phyloP scores from a whole-genome alignment of 1,139 yeast species.

The Nakaseomyces kungkrabaensis region DNA sequence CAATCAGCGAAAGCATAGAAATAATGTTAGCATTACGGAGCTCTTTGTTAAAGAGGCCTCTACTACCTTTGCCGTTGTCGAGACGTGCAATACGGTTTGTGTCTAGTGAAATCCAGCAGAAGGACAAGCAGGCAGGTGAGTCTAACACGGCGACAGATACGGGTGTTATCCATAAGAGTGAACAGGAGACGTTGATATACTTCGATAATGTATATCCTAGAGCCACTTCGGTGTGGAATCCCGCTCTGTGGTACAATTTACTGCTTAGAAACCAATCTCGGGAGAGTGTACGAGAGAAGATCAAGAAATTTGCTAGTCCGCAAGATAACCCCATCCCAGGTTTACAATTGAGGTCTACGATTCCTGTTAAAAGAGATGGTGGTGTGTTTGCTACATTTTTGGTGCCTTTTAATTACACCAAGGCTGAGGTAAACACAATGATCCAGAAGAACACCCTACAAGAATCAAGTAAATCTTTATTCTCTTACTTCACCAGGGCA shows the following conservation, averaged over 20 bases:
- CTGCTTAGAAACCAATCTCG: slow-evolving; percentile 29
- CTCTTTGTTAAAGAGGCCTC: no score
- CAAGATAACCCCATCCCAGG: slow-evolving; percentile 33
- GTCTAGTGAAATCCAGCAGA: slow-evolving; percentile 33
- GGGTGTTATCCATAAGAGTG: slow-evolving; percentile 46
- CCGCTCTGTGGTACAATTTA: slow-evolving; percentile 32
- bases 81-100: slow-evolving; percentile 18
- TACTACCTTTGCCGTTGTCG: background rate
- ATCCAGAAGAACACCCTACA: slow-evolving; percentile 41
- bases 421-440: slow-evolving; percentile 41
- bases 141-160: slow-evolving; percentile 42
- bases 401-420: slow-evolving; percentile 43
- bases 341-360: slow-evolving; percentile 39
- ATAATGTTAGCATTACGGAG: no score
- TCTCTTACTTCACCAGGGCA: slow-evolving; percentile 35
- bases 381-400: slow-evolving; percentile 81
- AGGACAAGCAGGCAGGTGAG: slow-evolving; percentile 41
- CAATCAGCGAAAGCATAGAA: no score
- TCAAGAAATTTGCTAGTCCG: slow-evolving; percentile 36
- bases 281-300: slow-evolving; percentile 31
- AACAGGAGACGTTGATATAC: slow-evolving; percentile 45
- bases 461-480: slow-evolving; percentile 25
- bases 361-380: slow-evolving; percentile 74
- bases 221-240: slow-evolving; percentile 33
- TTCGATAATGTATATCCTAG: slow-evolving; percentile 45